Evolutionary conservation across 352 stramenopile species (phyloP).

Genomic region (Bremia lactucae): DNA sequence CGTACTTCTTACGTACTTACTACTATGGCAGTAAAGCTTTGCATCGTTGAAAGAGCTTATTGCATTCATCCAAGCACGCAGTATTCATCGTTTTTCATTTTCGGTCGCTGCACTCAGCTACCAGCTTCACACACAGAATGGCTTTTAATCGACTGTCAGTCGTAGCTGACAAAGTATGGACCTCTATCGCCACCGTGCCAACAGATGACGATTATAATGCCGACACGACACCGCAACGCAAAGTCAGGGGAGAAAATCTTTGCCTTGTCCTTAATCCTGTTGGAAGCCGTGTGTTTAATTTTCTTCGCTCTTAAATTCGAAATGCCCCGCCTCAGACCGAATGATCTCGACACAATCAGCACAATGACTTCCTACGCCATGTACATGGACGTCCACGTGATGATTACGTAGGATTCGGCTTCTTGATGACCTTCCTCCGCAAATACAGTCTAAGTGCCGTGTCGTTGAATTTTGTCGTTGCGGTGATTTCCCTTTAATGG

Average conservation of each 20-base stretch:
- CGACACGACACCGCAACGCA: conserved; percentile 2
- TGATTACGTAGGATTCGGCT: conserved; percentile 86
- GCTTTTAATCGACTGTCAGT: conserved; percentile 6
- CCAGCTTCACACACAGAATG: conserved; percentile 3
- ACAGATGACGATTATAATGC: conserved; percentile 9
- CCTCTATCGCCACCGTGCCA: conserved; percentile 1
- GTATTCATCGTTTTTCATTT: no score
- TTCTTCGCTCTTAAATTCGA: conserved; percentile 15
- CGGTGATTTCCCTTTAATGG: conserved; percentile 54
- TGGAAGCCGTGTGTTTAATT: conserved; percentile 10
- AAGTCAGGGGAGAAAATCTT: conserved; percentile 3
- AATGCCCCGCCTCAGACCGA: conserved; percentile 6
- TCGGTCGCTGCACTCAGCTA: no score
- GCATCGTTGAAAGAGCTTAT: no score
- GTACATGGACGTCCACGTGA: conserved; percentile 75
- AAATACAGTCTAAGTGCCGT: conserved; percentile 73
- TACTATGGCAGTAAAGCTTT: no score
- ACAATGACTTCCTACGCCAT: conserved; percentile 20
- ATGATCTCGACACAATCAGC: conserved; percentile 1
- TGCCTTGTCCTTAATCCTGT: conserved; percentile 4
- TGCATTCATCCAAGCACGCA: no score
- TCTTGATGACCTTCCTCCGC: conserved; percentile 82
- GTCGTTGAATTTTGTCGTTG: conserved; percentile 70
- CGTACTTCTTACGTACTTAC: no score
- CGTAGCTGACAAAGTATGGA: conserved; percentile 10